Percentiles rank a stretch among this genome's conserved stretches.
phyloP scores from a whole-genome alignment of 306 rosid species.

The Dalbergia cochinchinensis region DNA sequence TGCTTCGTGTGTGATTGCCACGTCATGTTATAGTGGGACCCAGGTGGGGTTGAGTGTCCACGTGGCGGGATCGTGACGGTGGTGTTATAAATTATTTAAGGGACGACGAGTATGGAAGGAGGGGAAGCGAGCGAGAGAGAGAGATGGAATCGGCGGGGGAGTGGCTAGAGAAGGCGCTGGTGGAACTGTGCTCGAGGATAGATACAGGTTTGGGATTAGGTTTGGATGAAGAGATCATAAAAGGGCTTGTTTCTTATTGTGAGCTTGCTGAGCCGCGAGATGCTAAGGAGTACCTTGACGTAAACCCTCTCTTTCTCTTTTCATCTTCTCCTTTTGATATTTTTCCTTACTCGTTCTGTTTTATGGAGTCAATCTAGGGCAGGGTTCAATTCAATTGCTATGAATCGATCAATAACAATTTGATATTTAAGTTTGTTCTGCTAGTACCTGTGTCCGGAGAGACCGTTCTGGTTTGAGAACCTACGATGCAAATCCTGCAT shows the following conservation, averaged over 20 bases:
- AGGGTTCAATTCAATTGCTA: background rate
- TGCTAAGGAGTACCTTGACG: conserved; percentile 95
- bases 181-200: conserved; percentile 70
- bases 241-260: conserved; percentile 91
- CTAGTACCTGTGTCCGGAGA: background rate
- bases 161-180: conserved; percentile 93
- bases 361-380: background rate
- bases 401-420: background rate
- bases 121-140: background rate
- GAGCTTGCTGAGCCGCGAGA: conserved; percentile 86
- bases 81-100: background rate
- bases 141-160: conserved; percentile 72
- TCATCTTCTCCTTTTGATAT: background rate
- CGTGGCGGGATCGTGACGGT: background rate
- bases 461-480: background rate
- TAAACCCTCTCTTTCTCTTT: conserved; percentile 39
- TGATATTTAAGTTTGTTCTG: background rate
- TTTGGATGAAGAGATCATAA: conserved; percentile 78
- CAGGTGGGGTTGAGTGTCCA: background rate
- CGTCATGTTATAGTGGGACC: conserved; percentile 3
- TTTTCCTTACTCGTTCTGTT: background rate
- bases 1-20: conserved; percentile 3
- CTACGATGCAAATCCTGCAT: background rate
- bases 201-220: conserved; percentile 79
- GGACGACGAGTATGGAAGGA: background rate